Conservation (phyloP, 768 basidiomycete species). For the Flagelloscypha sp. region DNA sequence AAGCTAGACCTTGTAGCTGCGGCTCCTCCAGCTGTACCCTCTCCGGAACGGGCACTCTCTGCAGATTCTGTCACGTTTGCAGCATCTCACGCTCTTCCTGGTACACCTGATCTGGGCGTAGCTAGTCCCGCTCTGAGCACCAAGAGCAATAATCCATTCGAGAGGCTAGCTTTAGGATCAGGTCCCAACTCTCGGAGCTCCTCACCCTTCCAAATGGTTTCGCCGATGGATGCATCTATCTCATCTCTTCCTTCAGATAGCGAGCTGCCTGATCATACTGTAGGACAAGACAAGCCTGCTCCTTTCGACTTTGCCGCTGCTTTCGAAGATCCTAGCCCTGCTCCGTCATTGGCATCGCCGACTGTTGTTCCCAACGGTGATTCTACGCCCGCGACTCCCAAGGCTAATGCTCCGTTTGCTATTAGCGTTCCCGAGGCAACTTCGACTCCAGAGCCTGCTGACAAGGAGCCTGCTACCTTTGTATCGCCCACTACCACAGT, state of each 20-base stretch:
- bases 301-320: slow-evolving; percentile 3
- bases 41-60: slow-evolving; percentile 28
- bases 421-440: slow-evolving; percentile 15
- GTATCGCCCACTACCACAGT: slow-evolving; percentile 20
- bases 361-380: slow-evolving; percentile 6
- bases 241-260: too few species aligned
- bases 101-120: slow-evolving; percentile 59
- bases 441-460: slow-evolving; percentile 9
- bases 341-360: slow-evolving; percentile 1
- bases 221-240: too few species aligned
- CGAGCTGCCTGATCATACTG: too few species aligned
- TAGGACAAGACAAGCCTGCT: slow-evolving; percentile 6
- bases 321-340: slow-evolving; percentile 31
- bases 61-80: slow-evolving; percentile 50
- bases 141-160: slow-evolving; percentile 92
- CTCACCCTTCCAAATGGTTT: slow-evolving; percentile 46
- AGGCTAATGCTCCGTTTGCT: slow-evolving; percentile 7
- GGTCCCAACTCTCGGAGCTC: slow-evolving; percentile 39
- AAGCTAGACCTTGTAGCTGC: slow-evolving; percentile 17
- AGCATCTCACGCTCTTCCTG: slow-evolving; percentile 63
- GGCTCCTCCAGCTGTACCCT: slow-evolving; percentile 12
- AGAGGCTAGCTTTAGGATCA: slow-evolving; percentile 48
- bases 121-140: slow-evolving; percentile 40
- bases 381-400: slow-evolving; percentile 8
- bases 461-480: slow-evolving; percentile 6